Evolutionary conservation across 208 protist genomes (phyloP), one percentile per base, ranked within the genome.

Genomic region (Crithidia thermophila): DNA sequence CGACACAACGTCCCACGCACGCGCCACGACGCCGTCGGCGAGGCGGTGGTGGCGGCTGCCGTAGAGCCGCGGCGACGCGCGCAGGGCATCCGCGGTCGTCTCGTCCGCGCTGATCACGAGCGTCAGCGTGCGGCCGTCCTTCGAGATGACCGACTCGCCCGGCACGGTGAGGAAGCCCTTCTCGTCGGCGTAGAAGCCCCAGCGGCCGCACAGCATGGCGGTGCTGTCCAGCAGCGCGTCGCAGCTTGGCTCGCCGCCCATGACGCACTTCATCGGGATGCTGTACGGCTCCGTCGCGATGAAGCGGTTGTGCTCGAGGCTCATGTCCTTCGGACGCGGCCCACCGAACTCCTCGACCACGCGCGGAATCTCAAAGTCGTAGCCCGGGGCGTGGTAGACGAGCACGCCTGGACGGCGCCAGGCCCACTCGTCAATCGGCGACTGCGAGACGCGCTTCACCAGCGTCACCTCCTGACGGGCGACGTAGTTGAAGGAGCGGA

Each of bases 321-420:
- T 76, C 75, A 97, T 85, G 71, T 97, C 93, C 55, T 55, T 42
- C 36, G 91, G 91, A 4, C 85, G 85, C 30, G 93, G 93, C 3
- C 93, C 93, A 59, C 87, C 85, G 39, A 96, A 97, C 78, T 97
- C 91, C 81, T 97, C 89, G 14, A 96, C 90, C 52, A 97, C 93
- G 62, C 90, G 84, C 16, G 85, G 83, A 9, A 63, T 68, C 72
- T 95, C 88, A 77, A 96, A 96, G 65, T 88, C 81, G 79, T 88
- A 97, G 59, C 66, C 66, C 36, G 91, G 87, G 20, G 85, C 87
- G 67, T 97, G 90, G 67, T 94, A 94, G 14, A 97, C 68, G 4
- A 95, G 65, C 50, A 94, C 87, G 16, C 87, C 84, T 4, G 88
- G 88, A 3, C 87, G 81, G 47, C 90, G 85, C 88, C 90, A 95